phyloP scores from a whole-genome alignment of 805 yeast species.

The Cyberlindnera americana region DNA sequence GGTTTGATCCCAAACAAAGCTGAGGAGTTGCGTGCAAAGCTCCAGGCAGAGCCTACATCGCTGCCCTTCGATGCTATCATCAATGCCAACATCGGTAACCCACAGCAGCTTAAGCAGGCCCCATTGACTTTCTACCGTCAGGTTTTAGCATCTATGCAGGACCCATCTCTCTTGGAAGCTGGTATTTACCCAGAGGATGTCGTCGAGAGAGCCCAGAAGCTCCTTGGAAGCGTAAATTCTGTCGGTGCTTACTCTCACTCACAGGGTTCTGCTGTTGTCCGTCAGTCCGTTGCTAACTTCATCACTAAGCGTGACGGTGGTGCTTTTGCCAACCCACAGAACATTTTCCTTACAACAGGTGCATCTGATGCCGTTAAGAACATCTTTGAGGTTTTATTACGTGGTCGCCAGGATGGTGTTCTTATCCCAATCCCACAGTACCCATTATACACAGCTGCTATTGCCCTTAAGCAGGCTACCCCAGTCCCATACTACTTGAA shows the following conservation, averaged over 20 bases:
- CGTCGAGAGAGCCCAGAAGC: conserved; percentile 57
- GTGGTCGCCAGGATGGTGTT: conserved; percentile 61
- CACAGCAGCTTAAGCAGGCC: conserved; percentile 92
- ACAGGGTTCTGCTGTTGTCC: conserved; percentile 73
- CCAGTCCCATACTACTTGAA: conserved; percentile 85
- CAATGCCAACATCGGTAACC: conserved; percentile 94
- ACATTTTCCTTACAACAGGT: conserved; percentile 85
- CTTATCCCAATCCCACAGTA: conserved; percentile 97
- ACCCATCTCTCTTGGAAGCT: conserved; percentile 60
- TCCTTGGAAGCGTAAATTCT: conserved; percentile 67
- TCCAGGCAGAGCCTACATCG: conserved; percentile 52
- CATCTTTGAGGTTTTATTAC: conserved; percentile 65
- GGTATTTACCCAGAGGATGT: conserved; percentile 61
- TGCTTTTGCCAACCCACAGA: conserved; percentile 57
- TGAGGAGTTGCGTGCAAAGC: conserved; percentile 65
- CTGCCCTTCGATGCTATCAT: conserved; percentile 78
- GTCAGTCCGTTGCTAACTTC: conserved; percentile 79
- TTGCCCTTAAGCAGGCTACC: conserved; percentile 77
- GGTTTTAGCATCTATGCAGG: conserved; percentile 80
- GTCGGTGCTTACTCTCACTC: conserved; percentile 95
- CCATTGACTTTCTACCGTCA: conserved; percentile 96
- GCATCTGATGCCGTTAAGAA: conserved; percentile 93
- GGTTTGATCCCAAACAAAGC: conserved; percentile 94
- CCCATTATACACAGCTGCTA: conserved; percentile 94
- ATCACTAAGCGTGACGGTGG: conserved; percentile 80